Conservation (phyloP, 1,284 basidiomycete species). For the Malassezia yamatoensis region DNA sequence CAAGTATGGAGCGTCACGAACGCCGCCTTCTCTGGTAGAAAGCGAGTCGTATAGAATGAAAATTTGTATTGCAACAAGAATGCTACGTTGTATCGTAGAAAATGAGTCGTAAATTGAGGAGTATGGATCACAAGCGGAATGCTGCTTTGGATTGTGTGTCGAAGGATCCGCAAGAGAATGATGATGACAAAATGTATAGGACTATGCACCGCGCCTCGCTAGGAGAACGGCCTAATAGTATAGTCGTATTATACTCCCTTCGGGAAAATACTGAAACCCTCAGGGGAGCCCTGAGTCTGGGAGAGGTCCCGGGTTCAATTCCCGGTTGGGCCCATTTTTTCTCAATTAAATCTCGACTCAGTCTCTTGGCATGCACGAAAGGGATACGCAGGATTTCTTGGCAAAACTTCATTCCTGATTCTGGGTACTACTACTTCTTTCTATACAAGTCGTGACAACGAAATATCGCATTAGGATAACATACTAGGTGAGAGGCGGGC, state of each 20-base stretch:
- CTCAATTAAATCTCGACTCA: background rate
- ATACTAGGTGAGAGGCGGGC: no score
- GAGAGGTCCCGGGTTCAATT: conserved; percentile 24
- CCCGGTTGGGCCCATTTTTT: conserved; percentile 19
- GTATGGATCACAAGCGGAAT: no score
- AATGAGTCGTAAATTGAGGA: no score
- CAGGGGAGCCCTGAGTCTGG: conserved; percentile 17
- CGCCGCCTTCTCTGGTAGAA: conserved; percentile 29
- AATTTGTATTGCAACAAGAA: background rate
- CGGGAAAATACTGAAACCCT: conserved; percentile 11
- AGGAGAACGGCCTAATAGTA: conserved; percentile 18
- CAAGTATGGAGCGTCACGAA: conserved; percentile 24
- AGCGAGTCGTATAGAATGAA: background rate
- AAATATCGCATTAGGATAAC: no score
- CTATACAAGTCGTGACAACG: background rate
- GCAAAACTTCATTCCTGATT: conserved; percentile 17
- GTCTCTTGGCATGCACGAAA: background rate
- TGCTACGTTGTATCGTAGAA: no score
- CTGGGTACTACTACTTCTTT: conserved; percentile 4
- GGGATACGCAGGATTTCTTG: background rate
- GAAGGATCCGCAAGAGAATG: no score
- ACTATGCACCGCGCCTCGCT: background rate
- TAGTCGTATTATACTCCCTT: conserved; percentile 24
- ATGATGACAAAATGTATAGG: no score
- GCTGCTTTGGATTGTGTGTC: no score